Percentiles rank a stretch among this genome's conserved stretches.
These are phyloP conservation scores for Symbiotaphrina buchneri DNA, from an alignment of 495 filamentous ascomycete species.

Conservation along the genomic window DNA sequence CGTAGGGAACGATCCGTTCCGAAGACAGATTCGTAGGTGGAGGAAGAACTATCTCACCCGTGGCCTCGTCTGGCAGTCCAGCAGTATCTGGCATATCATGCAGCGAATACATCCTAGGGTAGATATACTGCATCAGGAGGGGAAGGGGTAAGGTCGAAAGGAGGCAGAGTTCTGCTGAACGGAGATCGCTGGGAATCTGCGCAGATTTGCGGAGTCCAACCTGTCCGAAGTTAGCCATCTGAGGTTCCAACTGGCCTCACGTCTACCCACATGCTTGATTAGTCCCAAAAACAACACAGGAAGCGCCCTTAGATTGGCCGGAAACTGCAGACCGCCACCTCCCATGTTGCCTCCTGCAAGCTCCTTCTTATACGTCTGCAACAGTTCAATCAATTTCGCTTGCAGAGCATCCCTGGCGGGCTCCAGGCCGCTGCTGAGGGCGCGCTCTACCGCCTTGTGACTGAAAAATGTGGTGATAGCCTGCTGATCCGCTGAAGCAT, in stretches of 20 bases:
- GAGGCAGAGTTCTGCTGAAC: slow-evolving; percentile 78
- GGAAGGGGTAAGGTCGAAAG: slow-evolving; percentile 83
- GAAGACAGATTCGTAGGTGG: slow-evolving; percentile 73
- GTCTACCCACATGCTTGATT: slow-evolving; percentile 75
- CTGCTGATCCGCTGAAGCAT: slow-evolving; percentile 83
- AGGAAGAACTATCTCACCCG: slow-evolving; percentile 71
- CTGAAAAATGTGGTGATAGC: slow-evolving; percentile 87
- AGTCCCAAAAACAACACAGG: slow-evolving; percentile 80
- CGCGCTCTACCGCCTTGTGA: slow-evolving; percentile 90
- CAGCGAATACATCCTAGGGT: slow-evolving; percentile 78
- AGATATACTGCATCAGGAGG: slow-evolving; percentile 90
- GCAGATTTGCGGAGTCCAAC: slow-evolving; percentile 86
- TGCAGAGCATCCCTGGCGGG: slow-evolving; percentile 78
- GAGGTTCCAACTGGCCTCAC: background rate
- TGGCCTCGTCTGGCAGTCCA: slow-evolving; percentile 62
- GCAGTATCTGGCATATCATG: slow-evolving; percentile 97
- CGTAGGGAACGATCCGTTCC: slow-evolving; percentile 68
- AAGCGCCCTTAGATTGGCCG: slow-evolving; percentile 69
- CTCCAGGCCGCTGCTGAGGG: slow-evolving; percentile 67
- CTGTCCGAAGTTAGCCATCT: slow-evolving; percentile 17
- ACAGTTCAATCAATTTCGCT: slow-evolving; percentile 73
- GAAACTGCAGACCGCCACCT: slow-evolving; percentile 78
- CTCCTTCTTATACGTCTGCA: slow-evolving; percentile 93
- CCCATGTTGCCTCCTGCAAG: slow-evolving; percentile 90
- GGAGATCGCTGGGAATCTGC: slow-evolving; percentile 88